phyloP scores from a whole-genome alignment of 345 rosid genomes.

The Boechera stricta region DNA sequence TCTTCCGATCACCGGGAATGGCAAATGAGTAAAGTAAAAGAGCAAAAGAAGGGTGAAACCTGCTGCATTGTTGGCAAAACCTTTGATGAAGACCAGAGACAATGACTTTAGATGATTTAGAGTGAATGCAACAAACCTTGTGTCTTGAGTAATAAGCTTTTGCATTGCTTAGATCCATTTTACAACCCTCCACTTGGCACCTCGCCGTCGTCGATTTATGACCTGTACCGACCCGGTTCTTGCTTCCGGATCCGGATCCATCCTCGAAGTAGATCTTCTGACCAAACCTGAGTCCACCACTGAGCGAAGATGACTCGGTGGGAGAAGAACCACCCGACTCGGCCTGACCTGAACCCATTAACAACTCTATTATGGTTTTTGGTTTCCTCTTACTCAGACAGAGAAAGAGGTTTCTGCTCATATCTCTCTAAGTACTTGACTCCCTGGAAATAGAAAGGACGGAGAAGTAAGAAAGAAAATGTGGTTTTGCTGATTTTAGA shows the following conservation, averaged over 20 bases:
- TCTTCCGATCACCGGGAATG: conserved; percentile 7
- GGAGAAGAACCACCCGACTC: conserved; percentile 61
- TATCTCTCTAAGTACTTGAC: conserved; percentile 18
- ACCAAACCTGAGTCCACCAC: conserved; percentile 76
- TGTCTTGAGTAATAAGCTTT: conserved; percentile 94
- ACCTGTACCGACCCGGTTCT: conserved; percentile 42
- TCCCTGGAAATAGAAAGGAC: conserved; percentile 30
- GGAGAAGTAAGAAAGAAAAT: conserved; percentile 40
- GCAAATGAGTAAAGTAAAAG: conserved; percentile 18
- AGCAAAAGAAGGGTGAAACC: conserved; percentile 48
- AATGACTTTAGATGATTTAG: conserved; percentile 75
- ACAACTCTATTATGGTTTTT: conserved; percentile 50
- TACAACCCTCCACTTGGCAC: conserved; percentile 94
- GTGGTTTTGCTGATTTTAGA: conserved; percentile 38
- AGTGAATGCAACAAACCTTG: conserved; percentile 84
- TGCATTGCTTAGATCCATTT: conserved; percentile 87
- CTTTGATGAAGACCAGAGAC: conserved; percentile 88
- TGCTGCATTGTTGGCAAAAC: conserved; percentile 99
- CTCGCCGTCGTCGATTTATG: conserved; percentile 58
- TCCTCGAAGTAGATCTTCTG: conserved; percentile 84
- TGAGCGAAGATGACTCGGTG: conserved; percentile 52
- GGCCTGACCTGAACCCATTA: conserved; percentile 53
- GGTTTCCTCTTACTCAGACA: conserved; percentile 23
- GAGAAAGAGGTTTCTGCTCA: conserved; percentile 31
- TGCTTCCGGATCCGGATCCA: conserved; percentile 53